Base-by-base conservation (phyloP, 345 rosid genomes). In the Citrus cavaleriei region DNA sequence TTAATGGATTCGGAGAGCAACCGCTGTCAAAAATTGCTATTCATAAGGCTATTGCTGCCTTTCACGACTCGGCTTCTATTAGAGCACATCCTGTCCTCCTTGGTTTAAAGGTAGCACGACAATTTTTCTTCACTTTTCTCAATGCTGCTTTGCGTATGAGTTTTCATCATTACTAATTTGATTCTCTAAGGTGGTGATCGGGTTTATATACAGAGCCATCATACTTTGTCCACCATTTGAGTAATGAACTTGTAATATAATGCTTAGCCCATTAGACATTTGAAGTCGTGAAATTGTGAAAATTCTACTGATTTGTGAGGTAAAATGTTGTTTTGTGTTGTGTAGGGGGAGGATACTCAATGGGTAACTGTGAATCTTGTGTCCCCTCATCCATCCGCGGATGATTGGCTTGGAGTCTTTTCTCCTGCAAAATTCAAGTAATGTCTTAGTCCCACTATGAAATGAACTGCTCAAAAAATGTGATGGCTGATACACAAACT, bases 341-440 rank as follows among this genome's bases (percentile, higher is more conserved):
- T 83, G 63, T 88, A 95, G 98, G 96, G 93, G 69, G 93, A 90
- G 81, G 95, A 94, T 84, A 89, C 95, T 66, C 86, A 91, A 78
- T 85, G 93, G 97, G 89, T 91, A 49, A 69, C 84, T 55, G 91
- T 95, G 83, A 81, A 78, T 68, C 74, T 93, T 35, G 78, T 79
- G 40, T 81, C 80, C 73, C 88, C 88, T 13, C 77, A 83, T 22
- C 89, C 93, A 18, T 55, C 86, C 57, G 58, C n/a, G 30, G 87
- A 89, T 70, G 98, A 95, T 71, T 95, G 98, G 98, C 79, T 95
- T 42, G 98, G 94, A 81, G 95, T 95, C 63, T 95, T 93, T 78
- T 95, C 98, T 37, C 98, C 98, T 9, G 91, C 90, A 21, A 91
- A 88, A 72, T 90, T 95, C 88, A 80, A 91, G 98, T 95, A 93